A percentile compares a stretch with the other conserved stretches of the same genome.
phyloP scores from a whole-genome alignment of 2,329 filamentous ascomycete species.

The Aspergillus ibericus region DNA sequence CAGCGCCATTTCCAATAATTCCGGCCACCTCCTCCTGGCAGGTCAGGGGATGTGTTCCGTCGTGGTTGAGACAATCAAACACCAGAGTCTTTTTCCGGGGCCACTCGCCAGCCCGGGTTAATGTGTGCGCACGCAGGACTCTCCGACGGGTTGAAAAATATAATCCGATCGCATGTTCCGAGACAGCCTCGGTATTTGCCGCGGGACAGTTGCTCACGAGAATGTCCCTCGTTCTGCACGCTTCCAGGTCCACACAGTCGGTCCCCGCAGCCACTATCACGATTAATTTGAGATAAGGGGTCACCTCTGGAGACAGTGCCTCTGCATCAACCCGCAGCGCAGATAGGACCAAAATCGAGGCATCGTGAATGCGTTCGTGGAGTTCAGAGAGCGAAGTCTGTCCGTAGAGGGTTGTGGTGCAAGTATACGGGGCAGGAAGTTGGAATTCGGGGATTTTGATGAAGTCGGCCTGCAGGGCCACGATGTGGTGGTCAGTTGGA shows the following conservation, averaged over 20 bases:
- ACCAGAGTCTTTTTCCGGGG: constrained; percentile 39
- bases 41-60: constrained; percentile 43
- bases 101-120: constrained; percentile 44
- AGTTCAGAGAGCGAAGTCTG: constrained; percentile 38
- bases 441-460: constrained; percentile 40
- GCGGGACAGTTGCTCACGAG: constrained; percentile 49
- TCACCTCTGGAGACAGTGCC: constrained; percentile 43
- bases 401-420: constrained; percentile 33
- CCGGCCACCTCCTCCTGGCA: constrained; percentile 52
- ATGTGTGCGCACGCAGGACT: constrained; percentile 39
- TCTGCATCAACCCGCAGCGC: constrained; percentile 31
- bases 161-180: constrained; percentile 53
- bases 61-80: constrained; percentile 23
- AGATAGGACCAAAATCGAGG: constrained; percentile 49
- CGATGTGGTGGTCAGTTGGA: constrained; percentile 45
- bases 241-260: constrained; percentile 49
- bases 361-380: constrained; percentile 45
- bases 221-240: constrained; percentile 45
- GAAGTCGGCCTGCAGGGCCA: constrained; percentile 50
- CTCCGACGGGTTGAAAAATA: constrained; percentile 50
- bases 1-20: constrained; percentile 52
- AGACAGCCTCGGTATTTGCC: constrained; percentile 51
- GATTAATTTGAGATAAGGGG: constrained; percentile 48
- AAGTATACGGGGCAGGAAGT: constrained; percentile 46
- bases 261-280: constrained; percentile 50